Evolutionary conservation across 2,329 filamentous ascomycete genomes (phyloP), one percentile per base, ranked within the genome.

Genomic region (Diaporthe aspalathi): DNA sequence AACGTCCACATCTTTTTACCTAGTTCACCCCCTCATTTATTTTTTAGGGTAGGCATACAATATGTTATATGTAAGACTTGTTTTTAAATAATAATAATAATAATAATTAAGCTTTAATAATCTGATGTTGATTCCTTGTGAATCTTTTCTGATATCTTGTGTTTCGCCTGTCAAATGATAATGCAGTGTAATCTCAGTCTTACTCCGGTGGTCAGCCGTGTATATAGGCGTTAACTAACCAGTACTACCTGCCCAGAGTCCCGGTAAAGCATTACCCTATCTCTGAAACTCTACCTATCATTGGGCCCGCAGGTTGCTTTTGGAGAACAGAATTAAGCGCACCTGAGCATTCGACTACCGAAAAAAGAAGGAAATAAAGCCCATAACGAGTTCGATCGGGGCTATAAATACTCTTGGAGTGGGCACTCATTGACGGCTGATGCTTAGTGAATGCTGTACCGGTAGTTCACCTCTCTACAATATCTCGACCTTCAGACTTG

Each of bases 251-350:
- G 52, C 52, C 52, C 27, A 54, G 52, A 54, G 7, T 20, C 27
- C 52, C 52, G 52, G 52, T 27, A 8, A 11, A 35, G 52, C 52
- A 54, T 54, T 54, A 54, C 52, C 52, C 52, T 54, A 54, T 54
- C 52, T 54, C 52, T n/a, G 29, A 35, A 54, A 54, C 52, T 54
- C 27, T n/a, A 32, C 32, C 32, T 32, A n/a, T 32, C 52, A 54
- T 54, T 54, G n/a, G 27, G 9, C 52, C 52, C 52, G 17, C 52
- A 32, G 8, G 32, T 32, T 32, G 32, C 32, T 32, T 32, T 32
- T 32, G 5, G 32, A 8, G 32, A 32, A 32, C 32, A 32, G 8
- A 32, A 32, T 32, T 5, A 8, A 32, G n/a, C n/a, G n/a, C n/a
- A n/a, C n/a, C n/a, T n/a, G 32, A 8, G 8, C 32, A 32, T 32